These are phyloP conservation scores for Fusarium irregulare DNA, from an alignment of 2,329 filamentous ascomycete genomes.

Conservation along the genomic window DNA sequence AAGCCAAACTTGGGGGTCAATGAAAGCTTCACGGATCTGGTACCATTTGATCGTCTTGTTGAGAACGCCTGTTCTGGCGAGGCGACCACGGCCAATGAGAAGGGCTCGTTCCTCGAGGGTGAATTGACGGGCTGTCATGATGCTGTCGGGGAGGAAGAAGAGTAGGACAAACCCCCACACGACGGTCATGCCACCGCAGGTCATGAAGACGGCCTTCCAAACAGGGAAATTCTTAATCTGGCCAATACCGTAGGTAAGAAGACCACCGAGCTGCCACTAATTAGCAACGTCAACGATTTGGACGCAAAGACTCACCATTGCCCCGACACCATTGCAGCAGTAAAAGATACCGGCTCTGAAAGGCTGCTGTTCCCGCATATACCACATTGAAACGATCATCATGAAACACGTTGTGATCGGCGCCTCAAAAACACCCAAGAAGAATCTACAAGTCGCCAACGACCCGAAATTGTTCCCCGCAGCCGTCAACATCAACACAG, in stretches of 20 bases:
- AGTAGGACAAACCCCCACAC: constrained; percentile 59
- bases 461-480: constrained; percentile 56
- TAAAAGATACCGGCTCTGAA: constrained; percentile 56
- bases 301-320: constrained; percentile 43
- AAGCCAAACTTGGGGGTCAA: constrained; percentile 64
- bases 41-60: constrained; percentile 60
- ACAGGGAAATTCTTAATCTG: constrained; percentile 58
- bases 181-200: constrained; percentile 61
- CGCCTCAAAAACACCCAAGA: constrained; percentile 61
- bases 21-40: constrained; percentile 60
- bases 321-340: constrained; percentile 55
- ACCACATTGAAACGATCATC: constrained; percentile 63
- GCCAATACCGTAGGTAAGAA: constrained; percentile 64
- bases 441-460: constrained; percentile 57
- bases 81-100: constrained; percentile 71
- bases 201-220: constrained; percentile 65
- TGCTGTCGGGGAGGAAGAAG: constrained; percentile 59
- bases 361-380: constrained; percentile 57
- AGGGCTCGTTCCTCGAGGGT: constrained; percentile 48
- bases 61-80: constrained; percentile 59
- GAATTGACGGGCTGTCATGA: constrained; percentile 49
- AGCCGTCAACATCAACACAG: constrained; percentile 57
- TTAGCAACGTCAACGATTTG: neutral
- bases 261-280: constrained; percentile 48
- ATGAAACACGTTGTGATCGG: constrained; percentile 62